Evolutionary conservation across 306 rosid species (phyloP), one percentile per base, ranked within the genome.

Genomic region (Medicago ruthenica): DNA sequence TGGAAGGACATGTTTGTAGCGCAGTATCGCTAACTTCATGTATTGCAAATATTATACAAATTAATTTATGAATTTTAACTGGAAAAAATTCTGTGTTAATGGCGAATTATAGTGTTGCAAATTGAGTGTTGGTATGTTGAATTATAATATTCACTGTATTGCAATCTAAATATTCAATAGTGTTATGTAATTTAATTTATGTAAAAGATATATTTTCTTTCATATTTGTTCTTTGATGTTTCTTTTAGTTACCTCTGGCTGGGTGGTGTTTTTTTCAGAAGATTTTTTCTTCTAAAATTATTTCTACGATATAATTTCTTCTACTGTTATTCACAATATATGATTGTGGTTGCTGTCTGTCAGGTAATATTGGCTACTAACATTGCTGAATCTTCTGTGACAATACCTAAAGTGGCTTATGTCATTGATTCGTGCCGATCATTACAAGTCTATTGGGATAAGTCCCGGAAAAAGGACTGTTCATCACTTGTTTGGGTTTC

Each of bases 291-390:
- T 67, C 64, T 21, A 54, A 55, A 40, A 17, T 36, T 70, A 48
- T 59, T 45, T 47, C 5, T 27, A 9, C 2, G 40, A 45, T 31
- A 66, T 36, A 41, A 53, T 65, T 39, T 64, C 65, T 40, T 44
- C 47, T 7, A 34, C 13, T 37, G 12, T 4, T 44, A 15, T 72
- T 36, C 75, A 62, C 71, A 20, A 57, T 69, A 18, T 74, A 69
- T 66, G 24, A 31, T 64, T 73, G 41, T 62, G 74, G 76, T 12
- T 70, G 67, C 47, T 44, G 42, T 75, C 51, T 62, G 39, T 9
- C 90, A 93, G 98, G 90, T 93, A 41, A 93, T 93, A 82, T 83
- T 91, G 88, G 97, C 98, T 67, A 93, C 98, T 58, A 91, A 93
- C 78, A 93, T 93, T 76, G 97, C 97, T 15, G 97, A 93, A 81